Conservation (phyloP, 208 protist species). For the Phytomonas sp. region DNA sequence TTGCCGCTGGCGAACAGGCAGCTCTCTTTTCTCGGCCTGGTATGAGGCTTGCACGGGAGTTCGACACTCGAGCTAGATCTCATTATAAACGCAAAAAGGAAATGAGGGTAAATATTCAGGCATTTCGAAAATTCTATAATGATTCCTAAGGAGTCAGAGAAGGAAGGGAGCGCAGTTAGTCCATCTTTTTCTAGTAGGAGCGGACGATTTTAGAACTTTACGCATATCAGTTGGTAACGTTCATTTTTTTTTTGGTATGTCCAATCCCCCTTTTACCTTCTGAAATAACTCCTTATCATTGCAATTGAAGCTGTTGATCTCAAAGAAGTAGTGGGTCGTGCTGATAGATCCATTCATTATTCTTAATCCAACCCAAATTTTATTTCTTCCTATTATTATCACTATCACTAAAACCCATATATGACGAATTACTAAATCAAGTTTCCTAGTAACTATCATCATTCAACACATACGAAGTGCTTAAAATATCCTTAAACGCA, state of each 20-base stretch:
- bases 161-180: too few relatives aligned
- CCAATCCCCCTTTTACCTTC: too few relatives aligned
- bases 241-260: too few relatives aligned
- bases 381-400: slow-evolving; percentile 14
- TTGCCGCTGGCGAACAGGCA: slow-evolving; percentile 23
- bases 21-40: slow-evolving; percentile 56
- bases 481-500: slow-evolving; percentile 13
- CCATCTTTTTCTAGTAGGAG: too few relatives aligned
- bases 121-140: slow-evolving; percentile 42
- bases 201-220: too few relatives aligned
- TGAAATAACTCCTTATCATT: too few relatives aligned
- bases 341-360: background rate
- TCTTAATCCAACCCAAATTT: slow-evolving; percentile 6
- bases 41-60: slow-evolving; percentile 25
- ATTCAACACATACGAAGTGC: background rate
- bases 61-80: slow-evolving; percentile 27
- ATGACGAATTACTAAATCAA: too few relatives aligned
- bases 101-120: slow-evolving; percentile 18
- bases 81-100: slow-evolving; percentile 21
- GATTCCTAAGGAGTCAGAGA: slow-evolving; percentile 15
- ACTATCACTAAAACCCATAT: slow-evolving; percentile 4
- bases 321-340: slow-evolving; percentile 2
- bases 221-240: too few relatives aligned
- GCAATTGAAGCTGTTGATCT: too few relatives aligned
- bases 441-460: slow-evolving; percentile 13